Base-by-base conservation (phyloP, 176 grass and related monocot genomes). In the Eremochloa ophiuroides region DNA sequence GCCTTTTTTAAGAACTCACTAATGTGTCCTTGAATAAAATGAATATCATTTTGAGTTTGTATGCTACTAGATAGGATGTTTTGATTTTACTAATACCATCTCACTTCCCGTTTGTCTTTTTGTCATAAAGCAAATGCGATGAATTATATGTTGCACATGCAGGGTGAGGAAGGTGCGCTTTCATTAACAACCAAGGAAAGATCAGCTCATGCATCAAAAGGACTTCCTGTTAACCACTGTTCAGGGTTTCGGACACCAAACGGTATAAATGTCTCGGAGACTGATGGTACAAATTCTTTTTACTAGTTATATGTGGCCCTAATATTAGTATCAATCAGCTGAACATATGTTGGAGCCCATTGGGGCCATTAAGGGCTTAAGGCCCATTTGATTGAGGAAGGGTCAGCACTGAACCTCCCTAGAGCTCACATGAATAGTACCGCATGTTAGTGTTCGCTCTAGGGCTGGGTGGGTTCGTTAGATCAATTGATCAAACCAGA, bases 151-250 rank as follows among this genome's bases (percentile, higher is more conserved):
- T 6, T 58, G 38, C 4, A 30, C 74, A 50, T 71, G 31, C 86
- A 94, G 95, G 95, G 95, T 64, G 95, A 98, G 82, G 90, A 98
- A 80, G 95, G 95, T 63, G 90, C 90, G 35, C 88, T 98, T 71
- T 98, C 95, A 47, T 84, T 98, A 92, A 94, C 92, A 78, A 93
- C 90, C 63, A 98, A 89, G 73, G 86, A 59, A 81, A 93, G 74
- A 93, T 89, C 92, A 4, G 27, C 65, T 71, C 63, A 89, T 93
- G 95, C 95, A 74, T 98, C 95, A 34, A 98, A 98, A 91, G 95
- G 92, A 22, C 76, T 94, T 91, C 92, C 86, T 48, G 92, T 98
- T 70, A 98, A 98, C 60, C 72, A 91, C 61, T 98, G 92, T 79
- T 94, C 95, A 16, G 92, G 90, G 8, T 98, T 98, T 39, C 71